phyloP scores from a whole-genome alignment of 192 early-diverging fungal genomes.

The Phlyctochytrium planicorne region DNA sequence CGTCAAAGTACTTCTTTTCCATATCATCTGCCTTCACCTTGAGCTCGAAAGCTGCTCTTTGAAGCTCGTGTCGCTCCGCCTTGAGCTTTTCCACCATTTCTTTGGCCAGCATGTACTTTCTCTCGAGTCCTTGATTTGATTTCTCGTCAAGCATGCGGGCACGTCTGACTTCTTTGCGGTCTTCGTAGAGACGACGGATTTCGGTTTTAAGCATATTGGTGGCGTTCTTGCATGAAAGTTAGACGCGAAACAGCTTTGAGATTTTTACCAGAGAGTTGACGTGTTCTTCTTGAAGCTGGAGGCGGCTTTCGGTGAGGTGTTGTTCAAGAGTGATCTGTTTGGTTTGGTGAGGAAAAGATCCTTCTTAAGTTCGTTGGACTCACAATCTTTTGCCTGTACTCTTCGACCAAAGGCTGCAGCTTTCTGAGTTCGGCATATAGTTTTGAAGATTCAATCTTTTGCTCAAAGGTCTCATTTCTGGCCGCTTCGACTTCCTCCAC shows the following conservation, averaged over 20 bases:
- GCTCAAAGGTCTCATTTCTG: slow-evolving; percentile 45
- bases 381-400: slow-evolving; percentile 44
- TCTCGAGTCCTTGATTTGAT: slow-evolving; percentile 32
- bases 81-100: slow-evolving; percentile 49
- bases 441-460: slow-evolving; percentile 50
- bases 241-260: background rate
- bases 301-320: slow-evolving; percentile 39
- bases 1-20: slow-evolving; percentile 31
- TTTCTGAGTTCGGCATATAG: slow-evolving; percentile 39
- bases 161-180: slow-evolving; percentile 24
- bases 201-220: slow-evolving; percentile 47
- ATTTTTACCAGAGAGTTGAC: slow-evolving; percentile 34
- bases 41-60: slow-evolving; percentile 30
- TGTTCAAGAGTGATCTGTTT: slow-evolving; percentile 37
- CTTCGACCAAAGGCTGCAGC: slow-evolving; percentile 42
- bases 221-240: slow-evolving; percentile 29
- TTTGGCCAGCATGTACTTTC: slow-evolving; percentile 37
- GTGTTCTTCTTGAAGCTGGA: slow-evolving; percentile 41
- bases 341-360: slow-evolving; percentile 13
- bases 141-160: slow-evolving; percentile 33
- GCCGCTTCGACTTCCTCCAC: slow-evolving; percentile 28
- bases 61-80: slow-evolving; percentile 37
- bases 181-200: slow-evolving; percentile 42
- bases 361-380: background rate
- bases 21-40: slow-evolving; percentile 36